Percentiles rank a stretch among this genome's conserved stretches.
Conservation (phyloP, 2,329 filamentous ascomycete genomes). For the Fusarium coicis region DNA sequence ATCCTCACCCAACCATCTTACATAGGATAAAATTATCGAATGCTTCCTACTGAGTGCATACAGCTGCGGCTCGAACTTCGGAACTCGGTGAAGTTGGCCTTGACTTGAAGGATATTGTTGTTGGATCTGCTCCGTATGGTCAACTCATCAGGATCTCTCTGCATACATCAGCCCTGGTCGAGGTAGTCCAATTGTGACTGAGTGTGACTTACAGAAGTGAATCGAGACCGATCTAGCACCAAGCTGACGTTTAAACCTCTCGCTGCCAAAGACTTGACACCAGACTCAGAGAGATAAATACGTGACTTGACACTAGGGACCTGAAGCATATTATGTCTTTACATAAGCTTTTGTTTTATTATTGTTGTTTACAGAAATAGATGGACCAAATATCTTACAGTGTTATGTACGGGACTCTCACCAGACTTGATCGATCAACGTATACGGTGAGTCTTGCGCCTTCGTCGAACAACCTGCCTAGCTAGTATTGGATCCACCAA, state of each 20-base stretch:
- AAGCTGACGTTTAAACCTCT: not conserved
- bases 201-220: not conserved
- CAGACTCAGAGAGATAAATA: not conserved
- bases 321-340: not conserved
- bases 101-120: not conserved
- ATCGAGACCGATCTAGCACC: not conserved
- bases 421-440: not conserved
- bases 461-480: not conserved
- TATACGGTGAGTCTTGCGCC: not conserved
- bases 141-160: not conserved
- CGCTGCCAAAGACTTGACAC: not conserved
- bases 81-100: not conserved
- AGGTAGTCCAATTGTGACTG: not conserved
- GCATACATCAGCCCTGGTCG: not conserved
- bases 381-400: not conserved
- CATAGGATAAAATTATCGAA: not conserved
- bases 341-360: not conserved
- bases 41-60: not conserved
- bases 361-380: not conserved
- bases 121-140: not conserved
- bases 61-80: not conserved
- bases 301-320: not conserved
- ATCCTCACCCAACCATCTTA: not conserved
- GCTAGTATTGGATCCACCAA: not conserved
- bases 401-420: not conserved